Evolutionary conservation across 148 eudicot genomes (phyloP), one percentile per base, ranked within the genome.

Genomic region (Diospyros lotus): DNA sequence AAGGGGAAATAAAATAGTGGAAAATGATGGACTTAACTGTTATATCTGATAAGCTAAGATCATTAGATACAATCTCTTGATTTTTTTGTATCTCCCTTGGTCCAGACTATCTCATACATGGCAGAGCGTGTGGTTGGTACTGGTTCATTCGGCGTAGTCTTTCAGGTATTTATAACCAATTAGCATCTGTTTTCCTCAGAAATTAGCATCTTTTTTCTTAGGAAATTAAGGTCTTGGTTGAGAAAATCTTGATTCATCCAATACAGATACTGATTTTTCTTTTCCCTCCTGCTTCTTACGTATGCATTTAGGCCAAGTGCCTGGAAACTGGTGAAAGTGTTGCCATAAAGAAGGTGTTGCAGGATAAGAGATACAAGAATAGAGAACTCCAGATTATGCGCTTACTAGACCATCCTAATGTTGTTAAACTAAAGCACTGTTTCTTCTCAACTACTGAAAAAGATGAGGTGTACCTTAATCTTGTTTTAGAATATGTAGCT

Each of bases 111-210:
- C 80, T 90, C 97, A 67, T 94, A 88, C 79, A 86, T 88, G 92
- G 97, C 98, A 6, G 98, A 94, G 73, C 96, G 96, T 76, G 97
- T 94, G 77, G 98, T 94, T 40, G 98, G 98, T 45, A 92, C 96
- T 74, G 98, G 98, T 79, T 90, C 98, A 56, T 94, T 94, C 79
- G 98, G 98, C 72, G 96, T 90, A 54, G 98, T 94, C 68, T 94
- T 75, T 76, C 95, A 92, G 97, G 98, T 94, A 84, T 42, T 60
- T 51, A 64, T 61, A n/a, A 44, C 66, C 28, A 41, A 12, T 64
- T 79, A 73, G 60, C 28, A 28, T 28, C 28, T 28, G 28, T 28
- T 28, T 28, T 28, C 28, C 28, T 28, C 28, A 28, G 28, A 28
- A 28, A 28, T 28, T 28, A 28, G 28, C 28, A 28, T 28, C 28